Evolutionary conservation across 306 rosid genomes (phyloP).

Genomic region (Ziziphus jujuba): DNA sequence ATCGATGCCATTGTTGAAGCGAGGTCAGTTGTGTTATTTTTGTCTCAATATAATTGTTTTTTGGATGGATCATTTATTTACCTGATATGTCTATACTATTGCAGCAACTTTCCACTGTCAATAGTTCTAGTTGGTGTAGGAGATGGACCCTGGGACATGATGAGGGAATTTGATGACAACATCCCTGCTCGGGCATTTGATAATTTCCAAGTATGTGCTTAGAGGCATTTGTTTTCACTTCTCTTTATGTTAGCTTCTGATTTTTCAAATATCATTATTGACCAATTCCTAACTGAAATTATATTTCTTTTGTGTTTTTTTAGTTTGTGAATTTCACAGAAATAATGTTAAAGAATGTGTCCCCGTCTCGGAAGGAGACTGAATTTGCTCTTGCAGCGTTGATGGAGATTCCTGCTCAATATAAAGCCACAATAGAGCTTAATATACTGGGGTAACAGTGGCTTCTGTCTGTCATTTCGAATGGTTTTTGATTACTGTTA

Average conservation of each 20-base stretch:
- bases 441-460: slow-evolving; percentile 66
- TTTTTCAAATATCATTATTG: slow-evolving; percentile 1
- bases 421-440: slow-evolving; percentile 86
- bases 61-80: slow-evolving; percentile 14
- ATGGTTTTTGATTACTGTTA: slow-evolving; percentile 4
- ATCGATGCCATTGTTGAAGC: slow-evolving; percentile 92
- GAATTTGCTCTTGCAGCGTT: slow-evolving; percentile 91
- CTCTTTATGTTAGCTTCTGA: background rate
- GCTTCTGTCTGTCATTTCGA: slow-evolving; percentile 10
- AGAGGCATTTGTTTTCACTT: background rate
- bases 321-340: slow-evolving; percentile 88
- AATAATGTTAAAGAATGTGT: slow-evolving; percentile 76
- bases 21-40: slow-evolving; percentile 49
- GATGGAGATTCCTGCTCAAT: slow-evolving; percentile 98
- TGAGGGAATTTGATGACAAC: slow-evolving; percentile 93
- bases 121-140: slow-evolving; percentile 95
- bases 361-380: slow-evolving; percentile 71
- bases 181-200: slow-evolving; percentile 86
- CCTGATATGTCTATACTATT: slow-evolving; percentile 27
- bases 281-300: slow-evolving; percentile 12
- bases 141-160: slow-evolving; percentile 99
- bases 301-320: slow-evolving; percentile 21
- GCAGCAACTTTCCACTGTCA: slow-evolving; percentile 90
- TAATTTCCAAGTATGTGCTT: slow-evolving; percentile 76
- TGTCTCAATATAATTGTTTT: background rate